Evolutionary conservation across 768 basidiomycete genomes (phyloP).

Genomic region (Leccinellum rugosiceps): DNA sequence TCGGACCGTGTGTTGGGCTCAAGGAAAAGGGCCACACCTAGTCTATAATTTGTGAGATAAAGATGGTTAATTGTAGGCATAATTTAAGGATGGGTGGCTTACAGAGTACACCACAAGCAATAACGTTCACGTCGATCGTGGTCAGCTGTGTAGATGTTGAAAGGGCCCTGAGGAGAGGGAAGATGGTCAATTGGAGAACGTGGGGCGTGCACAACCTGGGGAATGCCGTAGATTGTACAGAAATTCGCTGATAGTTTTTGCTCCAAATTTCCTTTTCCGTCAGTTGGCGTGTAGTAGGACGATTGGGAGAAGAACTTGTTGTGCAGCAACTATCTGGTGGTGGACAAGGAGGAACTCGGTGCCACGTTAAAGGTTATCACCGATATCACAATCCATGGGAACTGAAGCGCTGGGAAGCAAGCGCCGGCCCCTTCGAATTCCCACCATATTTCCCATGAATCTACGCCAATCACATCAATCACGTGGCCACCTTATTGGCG

Average conservation of each 20-base stretch:
- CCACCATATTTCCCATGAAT: conserved; percentile 1
- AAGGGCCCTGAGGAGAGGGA: not conserved
- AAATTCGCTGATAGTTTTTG: conserved; percentile 13
- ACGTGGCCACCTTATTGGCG: conserved; percentile 17
- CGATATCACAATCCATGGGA: not conserved
- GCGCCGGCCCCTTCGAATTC: not conserved
- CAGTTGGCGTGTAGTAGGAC: not conserved
- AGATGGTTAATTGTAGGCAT: not conserved
- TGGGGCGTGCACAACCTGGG: not conserved
- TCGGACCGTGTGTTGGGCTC: not conserved
- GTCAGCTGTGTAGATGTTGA: not conserved
- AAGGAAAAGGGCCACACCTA: not conserved
- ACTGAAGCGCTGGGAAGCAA: conserved; percentile 14
- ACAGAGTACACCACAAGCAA: not conserved
- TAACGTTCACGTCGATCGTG: not conserved
- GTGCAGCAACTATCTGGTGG: not conserved
- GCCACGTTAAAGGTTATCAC: not conserved
- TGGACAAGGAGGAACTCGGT: not conserved
- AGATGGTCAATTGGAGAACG: not conserved
- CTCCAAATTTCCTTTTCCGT: conserved; percentile 20
- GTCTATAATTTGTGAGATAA: not conserved
- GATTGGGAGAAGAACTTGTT: not conserved
- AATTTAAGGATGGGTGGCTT: not conserved
- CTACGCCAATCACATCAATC: not conserved
- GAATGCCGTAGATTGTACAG: conserved; percentile 9